Evolutionary conservation across 768 basidiomycete species (phyloP).

Genomic region (Cystofilobasidium macerans): DNA sequence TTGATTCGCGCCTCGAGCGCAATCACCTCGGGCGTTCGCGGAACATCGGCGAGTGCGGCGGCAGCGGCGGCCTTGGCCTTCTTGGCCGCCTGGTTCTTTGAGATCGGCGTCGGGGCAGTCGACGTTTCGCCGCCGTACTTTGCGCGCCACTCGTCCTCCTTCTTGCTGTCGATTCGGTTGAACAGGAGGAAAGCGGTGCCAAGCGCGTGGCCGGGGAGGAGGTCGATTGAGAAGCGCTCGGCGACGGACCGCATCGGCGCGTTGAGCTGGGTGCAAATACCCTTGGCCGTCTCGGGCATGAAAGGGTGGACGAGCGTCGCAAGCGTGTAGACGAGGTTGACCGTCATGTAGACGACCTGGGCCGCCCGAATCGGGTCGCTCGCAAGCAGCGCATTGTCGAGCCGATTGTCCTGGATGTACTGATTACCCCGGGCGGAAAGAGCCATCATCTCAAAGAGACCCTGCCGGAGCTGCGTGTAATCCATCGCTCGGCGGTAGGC

Average conservation of each 20-base stretch:
- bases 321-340: conserved; percentile 86
- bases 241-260: conserved; percentile 76
- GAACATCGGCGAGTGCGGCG: conserved; percentile 40
- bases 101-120: conserved; percentile 34
- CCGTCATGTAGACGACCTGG: conserved; percentile 72
- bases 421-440: conserved; percentile 80
- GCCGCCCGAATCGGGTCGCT: conserved; percentile 75
- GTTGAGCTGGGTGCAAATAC: conserved; percentile 76
- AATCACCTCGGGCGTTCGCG: conserved; percentile 61
- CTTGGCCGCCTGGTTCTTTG: conserved; percentile 44
- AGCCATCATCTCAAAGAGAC: conserved; percentile 78
- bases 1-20: conserved; percentile 64
- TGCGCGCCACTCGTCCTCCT: conserved; percentile 67
- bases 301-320: conserved; percentile 81
- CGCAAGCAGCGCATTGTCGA: conserved; percentile 78
- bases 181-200: conserved; percentile 83
- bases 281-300: conserved; percentile 81
- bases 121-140: conserved; percentile 60
- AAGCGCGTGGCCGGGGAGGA: conserved; percentile 74
- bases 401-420: conserved; percentile 83
- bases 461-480: conserved; percentile 72
- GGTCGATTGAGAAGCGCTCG: conserved; percentile 57
- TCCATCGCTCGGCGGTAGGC: conserved; percentile 84
- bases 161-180: conserved; percentile 82
- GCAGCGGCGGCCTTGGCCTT: conserved; percentile 40